These are phyloP conservation scores for Penicillium sp. DNA, from an alignment of 2,329 filamentous ascomycete genomes.

Conservation along the genomic window DNA sequence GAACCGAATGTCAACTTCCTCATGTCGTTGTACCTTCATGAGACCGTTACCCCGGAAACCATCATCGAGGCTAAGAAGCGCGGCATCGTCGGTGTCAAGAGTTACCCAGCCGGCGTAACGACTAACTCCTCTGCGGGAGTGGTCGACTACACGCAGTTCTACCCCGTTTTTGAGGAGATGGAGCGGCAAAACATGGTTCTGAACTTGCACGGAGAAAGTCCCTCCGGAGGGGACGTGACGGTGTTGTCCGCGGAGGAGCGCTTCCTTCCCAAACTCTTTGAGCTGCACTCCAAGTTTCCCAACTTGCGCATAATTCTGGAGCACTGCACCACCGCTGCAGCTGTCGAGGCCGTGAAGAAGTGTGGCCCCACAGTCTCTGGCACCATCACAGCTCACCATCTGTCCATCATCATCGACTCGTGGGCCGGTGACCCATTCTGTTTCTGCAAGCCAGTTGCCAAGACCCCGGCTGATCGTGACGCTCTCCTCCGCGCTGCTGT, in stretches of 20 bases:
- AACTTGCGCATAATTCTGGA: conserved; percentile 58
- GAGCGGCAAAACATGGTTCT: conserved; percentile 75
- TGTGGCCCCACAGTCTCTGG: conserved; percentile 72
- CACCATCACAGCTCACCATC: conserved; percentile 76
- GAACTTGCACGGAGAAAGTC: conserved; percentile 80
- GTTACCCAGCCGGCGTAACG: conserved; percentile 48
- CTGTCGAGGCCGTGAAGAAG: conserved; percentile 69
- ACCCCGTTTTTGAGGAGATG: conserved; percentile 79
- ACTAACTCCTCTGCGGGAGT: conserved; percentile 55
- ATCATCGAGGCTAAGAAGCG: conserved; percentile 69
- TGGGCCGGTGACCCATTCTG: conserved; percentile 69
- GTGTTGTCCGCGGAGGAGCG: conserved; percentile 66
- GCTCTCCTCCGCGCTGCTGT: conserved; percentile 63
- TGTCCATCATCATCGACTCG: conserved; percentile 75
- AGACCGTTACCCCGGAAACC: conserved; percentile 61
- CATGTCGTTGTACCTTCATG: conserved; percentile 69
- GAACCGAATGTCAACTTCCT: conserved; percentile 64
- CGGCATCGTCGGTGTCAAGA: conserved; percentile 65
- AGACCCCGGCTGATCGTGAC: conserved; percentile 67
- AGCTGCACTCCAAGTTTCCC: conserved; percentile 72
- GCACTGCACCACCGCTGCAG: conserved; percentile 83
- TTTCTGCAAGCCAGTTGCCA: conserved; percentile 74
- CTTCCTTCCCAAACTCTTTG: conserved; percentile 75
- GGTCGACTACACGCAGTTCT: conserved; percentile 44
- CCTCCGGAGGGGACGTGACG: conserved; percentile 44